Base-by-base conservation (phyloP, 2,329 filamentous ascomycete species). In the Geoglossum cookeanum region DNA sequence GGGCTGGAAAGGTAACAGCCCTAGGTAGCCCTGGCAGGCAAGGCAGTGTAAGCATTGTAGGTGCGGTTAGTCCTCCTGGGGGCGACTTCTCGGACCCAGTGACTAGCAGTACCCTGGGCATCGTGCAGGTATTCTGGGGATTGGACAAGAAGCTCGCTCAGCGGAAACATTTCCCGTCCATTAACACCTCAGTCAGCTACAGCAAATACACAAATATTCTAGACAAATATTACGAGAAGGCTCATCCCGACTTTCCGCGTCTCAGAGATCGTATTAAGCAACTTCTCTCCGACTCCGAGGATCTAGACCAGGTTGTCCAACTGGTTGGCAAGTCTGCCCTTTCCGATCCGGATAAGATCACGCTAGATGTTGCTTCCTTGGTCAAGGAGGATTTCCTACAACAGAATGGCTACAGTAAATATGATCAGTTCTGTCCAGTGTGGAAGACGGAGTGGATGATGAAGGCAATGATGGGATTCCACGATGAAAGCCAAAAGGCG, bases 371-470 rank as follows among this genome's bases (percentile, higher is more conserved):
- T 61, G 87, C 92, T 17, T 83, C 81, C 17, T 75, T 98, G 64
- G 75, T 98, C 72, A 98, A 98, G 80, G 92, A 98, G 68, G 92
- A 98, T 70, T 98, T 98, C 75, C 70, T 98, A 68, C 92, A 98
- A 74, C 92, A 98, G 72, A 98, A 98, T 74, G 92, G 92, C 61
- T 98, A 98, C 80, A 92, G 86, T 63, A 88, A 97, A 72, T 97
- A 98, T 70, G 92, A 98, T 69, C 90, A 97, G 74, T 98, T 94
- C 81, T 98, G 92, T 69, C 92, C 92, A 55, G 80, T 98, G 67
- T 98, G 92, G 92, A 98, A 98, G 84, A 98, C 92, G 0, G 86
- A 94, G 71, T 98, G 92, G 84, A 97, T 98, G 92, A 98, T 98
- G 92, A 96, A 94, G 80, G 85, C 88, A 62, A 97, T 98, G 83